Evolutionary conservation across 2,329 filamentous ascomycete genomes (phyloP).

Genomic region (Stachybotrys elegans): DNA sequence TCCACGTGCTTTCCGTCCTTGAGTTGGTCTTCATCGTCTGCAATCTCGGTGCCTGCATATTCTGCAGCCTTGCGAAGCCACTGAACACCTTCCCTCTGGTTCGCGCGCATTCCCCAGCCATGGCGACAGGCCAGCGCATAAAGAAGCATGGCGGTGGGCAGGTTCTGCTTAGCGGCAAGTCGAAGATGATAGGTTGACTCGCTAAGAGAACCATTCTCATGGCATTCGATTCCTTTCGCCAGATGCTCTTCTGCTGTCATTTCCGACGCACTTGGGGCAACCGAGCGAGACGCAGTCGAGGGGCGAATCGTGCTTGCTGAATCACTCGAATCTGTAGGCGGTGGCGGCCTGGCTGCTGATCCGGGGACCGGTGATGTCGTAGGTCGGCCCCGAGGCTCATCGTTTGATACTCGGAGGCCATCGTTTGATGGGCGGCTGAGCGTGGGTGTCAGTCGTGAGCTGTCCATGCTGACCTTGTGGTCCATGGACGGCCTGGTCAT

Average conservation of each 20-base stretch:
- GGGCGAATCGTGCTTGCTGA: constrained; percentile 47
- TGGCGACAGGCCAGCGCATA: constrained; percentile 94
- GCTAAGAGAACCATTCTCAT: constrained; percentile 80
- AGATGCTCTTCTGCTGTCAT: constrained; percentile 85
- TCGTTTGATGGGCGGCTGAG: constrained; percentile 41
- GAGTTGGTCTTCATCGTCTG: constrained; percentile 67
- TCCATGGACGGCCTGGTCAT: constrained; percentile 44
- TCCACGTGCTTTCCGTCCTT: constrained; percentile 62
- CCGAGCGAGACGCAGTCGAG: constrained; percentile 33
- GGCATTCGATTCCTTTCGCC: constrained; percentile 81
- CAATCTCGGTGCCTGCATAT: constrained; percentile 73
- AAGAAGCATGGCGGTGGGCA: constrained; percentile 91
- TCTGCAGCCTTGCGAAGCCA: constrained; percentile 93
- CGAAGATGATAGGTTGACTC: constrained; percentile 96
- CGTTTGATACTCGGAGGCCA: constrained; percentile 40
- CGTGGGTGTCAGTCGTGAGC: constrained; percentile 31
- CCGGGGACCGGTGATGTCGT: constrained; percentile 5
- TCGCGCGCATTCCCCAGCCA: constrained; percentile 95
- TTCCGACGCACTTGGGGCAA: constrained; percentile 56
- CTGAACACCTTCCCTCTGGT: constrained; percentile 81
- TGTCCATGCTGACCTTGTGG: constrained; percentile 45
- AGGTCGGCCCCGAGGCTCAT: constrained; percentile 41
- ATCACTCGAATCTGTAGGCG: constrained; percentile 47
- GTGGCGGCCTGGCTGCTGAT: constrained; percentile 30
- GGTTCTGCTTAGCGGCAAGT: constrained; percentile 76